Conservation (phyloP, 495 filamentous ascomycete species). For the Trichoderma erinaceum region DNA sequence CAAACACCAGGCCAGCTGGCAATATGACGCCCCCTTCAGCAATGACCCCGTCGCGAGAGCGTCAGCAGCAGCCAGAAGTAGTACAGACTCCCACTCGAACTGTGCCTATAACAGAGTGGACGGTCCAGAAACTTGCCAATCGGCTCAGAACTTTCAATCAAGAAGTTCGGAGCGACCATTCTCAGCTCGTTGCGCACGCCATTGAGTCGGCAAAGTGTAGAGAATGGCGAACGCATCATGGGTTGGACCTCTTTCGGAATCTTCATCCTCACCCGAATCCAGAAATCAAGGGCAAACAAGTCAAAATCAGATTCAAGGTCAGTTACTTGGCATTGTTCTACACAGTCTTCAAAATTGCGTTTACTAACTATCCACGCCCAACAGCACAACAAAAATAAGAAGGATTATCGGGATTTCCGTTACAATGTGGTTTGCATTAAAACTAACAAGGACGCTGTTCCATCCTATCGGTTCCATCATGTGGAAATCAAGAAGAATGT, state of each 20-base stretch:
- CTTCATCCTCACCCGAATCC: constrained; percentile 27
- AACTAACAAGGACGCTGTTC: constrained; percentile 34
- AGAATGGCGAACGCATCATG: constrained; percentile 29
- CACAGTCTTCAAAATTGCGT: not conserved
- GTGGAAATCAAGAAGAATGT: constrained; percentile 47
- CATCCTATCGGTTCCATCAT: constrained; percentile 41
- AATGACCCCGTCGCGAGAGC: not conserved
- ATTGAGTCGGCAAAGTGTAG: constrained; percentile 35
- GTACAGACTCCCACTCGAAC: constrained; percentile 25
- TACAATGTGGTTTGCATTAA: constrained; percentile 35
- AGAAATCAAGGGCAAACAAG: constrained; percentile 20
- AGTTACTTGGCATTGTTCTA: constrained; percentile 15
- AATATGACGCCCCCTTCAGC: constrained; percentile 20
- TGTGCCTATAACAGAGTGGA: constrained; percentile 35
- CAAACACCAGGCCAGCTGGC: constrained; percentile 14
- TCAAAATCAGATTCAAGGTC: constrained; percentile 39
- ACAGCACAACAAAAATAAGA: constrained; percentile 33
- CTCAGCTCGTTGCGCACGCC: constrained; percentile 32
- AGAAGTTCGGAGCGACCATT: constrained; percentile 32
- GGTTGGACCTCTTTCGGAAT: constrained; percentile 35
- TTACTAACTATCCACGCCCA: constrained; percentile 19
- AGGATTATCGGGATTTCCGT: constrained; percentile 27
- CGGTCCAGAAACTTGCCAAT: constrained; percentile 29
- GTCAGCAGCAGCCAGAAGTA: not conserved
- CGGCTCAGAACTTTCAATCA: constrained; percentile 26